Percentiles rank a stretch among this genome's conserved stretches.
phyloP scores from a whole-genome alignment of 257 asterid genomes.

The Jaltomata sinuosa region DNA sequence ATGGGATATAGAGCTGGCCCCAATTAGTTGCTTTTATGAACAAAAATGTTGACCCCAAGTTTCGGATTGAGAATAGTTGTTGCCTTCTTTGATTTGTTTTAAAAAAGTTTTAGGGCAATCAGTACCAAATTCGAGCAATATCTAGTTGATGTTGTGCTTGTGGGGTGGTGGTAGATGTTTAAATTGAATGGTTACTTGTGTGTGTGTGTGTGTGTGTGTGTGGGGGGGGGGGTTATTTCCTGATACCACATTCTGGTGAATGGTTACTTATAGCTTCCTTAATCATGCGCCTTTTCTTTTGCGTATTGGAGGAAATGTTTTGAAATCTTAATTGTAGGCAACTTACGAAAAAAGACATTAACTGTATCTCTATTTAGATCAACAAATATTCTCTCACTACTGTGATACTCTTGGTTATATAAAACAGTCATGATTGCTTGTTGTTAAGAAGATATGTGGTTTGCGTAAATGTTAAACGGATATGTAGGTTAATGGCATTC shows the following conservation, averaged over 20 bases:
- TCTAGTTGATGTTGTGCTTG: not conserved
- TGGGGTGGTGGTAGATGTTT: not conserved
- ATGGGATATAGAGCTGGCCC: not conserved
- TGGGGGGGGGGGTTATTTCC: too few relatives aligned
- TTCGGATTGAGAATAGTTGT: not conserved
- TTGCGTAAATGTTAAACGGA: not conserved
- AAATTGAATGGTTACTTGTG: not conserved
- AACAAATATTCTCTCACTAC: not conserved
- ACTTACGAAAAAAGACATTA: not conserved
- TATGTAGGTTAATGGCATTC: not conserved
- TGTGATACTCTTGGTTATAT: not conserved
- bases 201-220: too few relatives aligned
- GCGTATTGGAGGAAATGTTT: not conserved
- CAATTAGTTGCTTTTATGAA: not conserved
- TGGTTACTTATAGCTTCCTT: too few relatives aligned
- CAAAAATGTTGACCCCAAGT: not conserved
- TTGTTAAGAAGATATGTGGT: not conserved
- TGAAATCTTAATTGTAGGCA: not conserved
- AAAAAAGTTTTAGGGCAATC: not conserved
- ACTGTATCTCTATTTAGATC: not conserved
- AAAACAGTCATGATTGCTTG: not conserved
- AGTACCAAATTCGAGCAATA: not conserved
- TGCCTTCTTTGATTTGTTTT: not conserved
- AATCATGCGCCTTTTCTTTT: not conserved
- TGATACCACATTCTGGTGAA: too few relatives aligned